Percentiles rank a stretch among this genome's conserved stretches.
phyloP scores from a whole-genome alignment of 352 stramenopile species.

The Phytophthora crassamura region DNA sequence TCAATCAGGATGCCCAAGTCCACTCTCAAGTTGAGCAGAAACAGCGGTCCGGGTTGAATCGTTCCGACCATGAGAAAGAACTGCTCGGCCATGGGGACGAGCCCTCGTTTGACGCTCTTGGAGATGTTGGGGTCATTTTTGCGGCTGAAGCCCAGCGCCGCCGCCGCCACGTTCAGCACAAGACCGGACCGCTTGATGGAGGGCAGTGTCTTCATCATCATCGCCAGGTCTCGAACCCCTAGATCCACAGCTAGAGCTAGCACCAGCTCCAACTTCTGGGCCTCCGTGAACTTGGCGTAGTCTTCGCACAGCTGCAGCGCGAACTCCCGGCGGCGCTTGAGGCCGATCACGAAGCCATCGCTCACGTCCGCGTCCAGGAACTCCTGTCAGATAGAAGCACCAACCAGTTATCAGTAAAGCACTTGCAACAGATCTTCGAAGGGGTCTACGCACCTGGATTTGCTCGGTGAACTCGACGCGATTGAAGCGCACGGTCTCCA shows the following conservation, averaged over 20 bases:
- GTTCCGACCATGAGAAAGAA: slow-evolving; percentile 82
- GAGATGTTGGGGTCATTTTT: slow-evolving; percentile 86
- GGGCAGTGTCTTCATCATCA: slow-evolving; percentile 84
- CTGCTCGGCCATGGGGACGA: slow-evolving; percentile 82
- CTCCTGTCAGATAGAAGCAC: slow-evolving; percentile 29
- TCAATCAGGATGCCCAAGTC: slow-evolving; percentile 66
- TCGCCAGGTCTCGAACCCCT: slow-evolving; percentile 77
- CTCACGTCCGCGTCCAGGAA: slow-evolving; percentile 72
- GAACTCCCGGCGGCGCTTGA: slow-evolving; percentile 84
- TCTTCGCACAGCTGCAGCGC: slow-evolving; percentile 74
- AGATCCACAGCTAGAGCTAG: slow-evolving; percentile 82
- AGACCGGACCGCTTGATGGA: slow-evolving; percentile 80
- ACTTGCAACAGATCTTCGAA: background rate
- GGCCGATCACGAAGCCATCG: slow-evolving; percentile 84
- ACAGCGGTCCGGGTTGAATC: slow-evolving; percentile 73
- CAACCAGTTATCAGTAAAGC: background rate
- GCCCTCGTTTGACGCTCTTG: slow-evolving; percentile 86
- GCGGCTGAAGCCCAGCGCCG: slow-evolving; percentile 76
- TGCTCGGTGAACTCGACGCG: slow-evolving; percentile 60
- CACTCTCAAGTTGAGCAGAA: slow-evolving; percentile 73
- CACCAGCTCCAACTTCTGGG: slow-evolving; percentile 81
- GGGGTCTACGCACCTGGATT: slow-evolving; percentile 46
- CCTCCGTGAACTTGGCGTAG: slow-evolving; percentile 80
- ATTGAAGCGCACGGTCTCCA: slow-evolving; percentile 62
- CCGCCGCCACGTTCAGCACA: slow-evolving; percentile 81